Conservation (phyloP, 2,329 filamentous ascomycete genomes). For the Neonectria punicea region DNA sequence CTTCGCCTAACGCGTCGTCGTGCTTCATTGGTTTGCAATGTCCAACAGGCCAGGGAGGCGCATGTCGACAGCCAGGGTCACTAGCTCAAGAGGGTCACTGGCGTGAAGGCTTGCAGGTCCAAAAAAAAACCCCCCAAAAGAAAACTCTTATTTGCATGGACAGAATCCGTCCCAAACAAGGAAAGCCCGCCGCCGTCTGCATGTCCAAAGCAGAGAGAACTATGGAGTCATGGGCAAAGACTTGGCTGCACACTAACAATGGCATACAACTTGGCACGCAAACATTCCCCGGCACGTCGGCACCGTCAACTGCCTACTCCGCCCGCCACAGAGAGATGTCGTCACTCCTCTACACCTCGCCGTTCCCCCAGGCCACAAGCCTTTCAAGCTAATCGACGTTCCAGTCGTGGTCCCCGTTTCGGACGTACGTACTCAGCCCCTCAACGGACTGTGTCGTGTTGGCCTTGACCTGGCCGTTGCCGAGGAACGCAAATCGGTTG, state of each 20-base stretch:
- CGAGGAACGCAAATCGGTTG: conserved; percentile 52
- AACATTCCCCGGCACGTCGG: conserved; percentile 3
- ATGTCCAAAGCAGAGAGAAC: background rate
- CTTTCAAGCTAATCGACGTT: conserved; percentile 49
- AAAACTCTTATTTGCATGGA: background rate
- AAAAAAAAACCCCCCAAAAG: too few relatives aligned
- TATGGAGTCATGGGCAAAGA: conserved; percentile 1
- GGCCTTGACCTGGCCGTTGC: conserved; percentile 57
- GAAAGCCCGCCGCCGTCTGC: background rate
- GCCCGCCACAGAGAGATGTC: background rate
- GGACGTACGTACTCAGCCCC: conserved; percentile 56
- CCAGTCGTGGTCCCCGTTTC: conserved; percentile 57
- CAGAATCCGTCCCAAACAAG: conserved; percentile 12
- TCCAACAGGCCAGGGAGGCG: background rate
- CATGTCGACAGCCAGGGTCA: background rate
- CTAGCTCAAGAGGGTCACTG: background rate
- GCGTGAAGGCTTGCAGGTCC: background rate
- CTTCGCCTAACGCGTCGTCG: conserved; percentile 1
- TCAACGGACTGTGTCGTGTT: conserved; percentile 51
- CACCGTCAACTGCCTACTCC: conserved; percentile 11
- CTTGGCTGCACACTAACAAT: conserved; percentile 4
- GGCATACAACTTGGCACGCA: conserved; percentile 8
- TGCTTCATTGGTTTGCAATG: conserved; percentile 15
- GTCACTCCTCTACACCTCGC: background rate
- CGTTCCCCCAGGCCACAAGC: background rate